Evolutionary conservation across 768 basidiomycete species (phyloP), one percentile per base, ranked within the genome.

Genomic region (Sarcomyxa edulis): DNA sequence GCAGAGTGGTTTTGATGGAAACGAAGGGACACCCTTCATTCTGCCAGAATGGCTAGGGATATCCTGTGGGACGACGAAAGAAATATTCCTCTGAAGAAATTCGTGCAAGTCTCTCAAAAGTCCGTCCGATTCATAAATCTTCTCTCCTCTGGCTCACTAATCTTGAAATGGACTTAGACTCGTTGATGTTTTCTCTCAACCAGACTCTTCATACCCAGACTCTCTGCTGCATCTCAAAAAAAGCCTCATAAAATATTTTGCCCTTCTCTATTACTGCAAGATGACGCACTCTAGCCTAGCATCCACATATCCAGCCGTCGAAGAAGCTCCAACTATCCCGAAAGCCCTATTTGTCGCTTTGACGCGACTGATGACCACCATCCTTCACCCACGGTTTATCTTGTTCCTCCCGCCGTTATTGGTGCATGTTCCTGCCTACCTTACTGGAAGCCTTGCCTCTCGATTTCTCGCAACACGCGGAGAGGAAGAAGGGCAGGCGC

Each of bases 401-500:
- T 34, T 64, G 0, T 73, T 70, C 46, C 30, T 66, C 3, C 70
- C 72, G 0, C 50, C 62, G 7, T 61, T 83, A 37, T 38, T 84
- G 22, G 37, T 80, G 16, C 71, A 75, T 22, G 46, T 80, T 7
- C 82, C 83, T 1, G 71, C 72, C 5, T 86, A 85, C 56, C 46
- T 75, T 29, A 53, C 72, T 14, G 73, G 72, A 16, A 38, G 45
- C 9, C 50, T 76, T n/a, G 58, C 62, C 12, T 66, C 66, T 25
- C 65, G 61, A 30, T 47, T 66, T 32, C 48, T 83, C 19, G 65
- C 66, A 7, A 52, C 51, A 1, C 51, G 61, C 10, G 71, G 73
- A 23, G 82, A 85, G 51, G 70, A 82, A 50, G 84, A 85, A 50
- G 71, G 74, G 21, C 60, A 72, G 34, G 81, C 83, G n/a, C 82